These are phyloP conservation scores for Lepraria neglecta DNA, from an alignment of 495 filamentous ascomycete genomes.

Conservation along the genomic window DNA sequence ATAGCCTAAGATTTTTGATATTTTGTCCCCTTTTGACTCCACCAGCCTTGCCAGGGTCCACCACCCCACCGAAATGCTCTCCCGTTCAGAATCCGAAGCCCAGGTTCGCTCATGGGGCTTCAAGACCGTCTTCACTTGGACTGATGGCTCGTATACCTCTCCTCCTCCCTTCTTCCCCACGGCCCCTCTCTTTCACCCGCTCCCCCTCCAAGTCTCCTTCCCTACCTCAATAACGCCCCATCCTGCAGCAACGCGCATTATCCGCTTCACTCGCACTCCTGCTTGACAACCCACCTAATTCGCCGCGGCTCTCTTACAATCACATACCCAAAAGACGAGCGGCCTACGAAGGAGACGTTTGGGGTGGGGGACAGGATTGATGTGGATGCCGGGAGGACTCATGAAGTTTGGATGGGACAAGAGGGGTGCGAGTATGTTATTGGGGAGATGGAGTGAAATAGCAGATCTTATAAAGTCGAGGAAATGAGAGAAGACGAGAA, in stretches of 20 bases:
- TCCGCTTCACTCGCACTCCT: slow-evolving; percentile 62
- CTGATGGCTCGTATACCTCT: slow-evolving; percentile 56
- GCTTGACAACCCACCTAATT: slow-evolving; percentile 72
- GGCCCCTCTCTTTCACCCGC: neutral
- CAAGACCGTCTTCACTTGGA: slow-evolving; percentile 71
- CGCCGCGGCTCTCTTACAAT: slow-evolving; percentile 64
- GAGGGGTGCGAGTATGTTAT: slow-evolving; percentile 82
- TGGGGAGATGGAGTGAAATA: slow-evolving; percentile 43
- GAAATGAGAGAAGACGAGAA: no score
- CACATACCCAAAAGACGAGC: slow-evolving; percentile 61
- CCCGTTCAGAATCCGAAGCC: slow-evolving; percentile 50
- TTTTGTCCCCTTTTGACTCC: neutral
- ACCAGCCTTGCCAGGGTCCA: neutral
- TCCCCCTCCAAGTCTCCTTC: slow-evolving; percentile 2
- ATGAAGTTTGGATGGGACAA: slow-evolving; percentile 79
- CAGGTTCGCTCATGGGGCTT: slow-evolving; percentile 75
- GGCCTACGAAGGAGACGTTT: slow-evolving; percentile 59
- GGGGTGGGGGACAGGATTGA: slow-evolving; percentile 64
- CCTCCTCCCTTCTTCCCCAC: slow-evolving; percentile 1
- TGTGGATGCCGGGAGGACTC: slow-evolving; percentile 61
- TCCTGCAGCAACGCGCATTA: slow-evolving; percentile 60
- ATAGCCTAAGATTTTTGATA: no score
- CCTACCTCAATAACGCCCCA: neutral
- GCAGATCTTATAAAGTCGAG: neutral
- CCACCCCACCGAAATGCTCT: slow-evolving; percentile 3